Percentiles rank a stretch among this genome's conserved stretches.
Conservation (phyloP, 176 grass and related monocot genomes). For the Cenchrus americanus region DNA sequence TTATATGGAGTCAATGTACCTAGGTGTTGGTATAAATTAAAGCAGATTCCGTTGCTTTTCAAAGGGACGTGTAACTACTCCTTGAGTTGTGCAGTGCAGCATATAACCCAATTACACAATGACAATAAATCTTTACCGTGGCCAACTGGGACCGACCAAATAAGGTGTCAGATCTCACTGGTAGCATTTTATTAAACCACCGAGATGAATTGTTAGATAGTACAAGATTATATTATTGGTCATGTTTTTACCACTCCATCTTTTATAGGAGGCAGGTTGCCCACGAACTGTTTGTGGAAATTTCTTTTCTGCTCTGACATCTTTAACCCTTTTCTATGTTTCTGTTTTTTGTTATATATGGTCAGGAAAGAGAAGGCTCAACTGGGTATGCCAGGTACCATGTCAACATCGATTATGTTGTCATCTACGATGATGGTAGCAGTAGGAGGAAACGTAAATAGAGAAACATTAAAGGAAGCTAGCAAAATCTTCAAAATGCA, state of each 20-base stretch:
- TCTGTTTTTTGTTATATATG: not conserved
- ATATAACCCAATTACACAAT: not conserved
- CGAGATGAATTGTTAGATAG: not conserved
- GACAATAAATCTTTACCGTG: not conserved
- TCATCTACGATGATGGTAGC: not conserved
- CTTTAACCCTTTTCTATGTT: not conserved
- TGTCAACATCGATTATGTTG: not conserved
- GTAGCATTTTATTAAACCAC: not conserved
- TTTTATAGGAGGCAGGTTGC: not conserved
- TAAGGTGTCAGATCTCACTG: not conserved
- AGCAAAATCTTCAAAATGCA: no score
- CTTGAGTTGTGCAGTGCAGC: not conserved
- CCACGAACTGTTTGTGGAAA: not conserved
- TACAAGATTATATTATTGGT: not conserved
- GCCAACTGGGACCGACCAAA: not conserved
- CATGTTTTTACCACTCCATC: not conserved
- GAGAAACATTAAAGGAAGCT: no score
- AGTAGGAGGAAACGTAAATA: no score
- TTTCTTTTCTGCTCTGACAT: not conserved
- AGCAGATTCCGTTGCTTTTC: not conserved
- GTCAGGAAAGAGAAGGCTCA: not conserved
- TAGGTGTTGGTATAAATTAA: not conserved
- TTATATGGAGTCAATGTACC: constrained; percentile 30
- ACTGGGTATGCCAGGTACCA: not conserved
- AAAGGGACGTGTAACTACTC: not conserved